These are phyloP conservation scores for Vaccinium vitisidaea DNA, from an alignment of 148 eudicot species.

Conservation along the genomic window DNA sequence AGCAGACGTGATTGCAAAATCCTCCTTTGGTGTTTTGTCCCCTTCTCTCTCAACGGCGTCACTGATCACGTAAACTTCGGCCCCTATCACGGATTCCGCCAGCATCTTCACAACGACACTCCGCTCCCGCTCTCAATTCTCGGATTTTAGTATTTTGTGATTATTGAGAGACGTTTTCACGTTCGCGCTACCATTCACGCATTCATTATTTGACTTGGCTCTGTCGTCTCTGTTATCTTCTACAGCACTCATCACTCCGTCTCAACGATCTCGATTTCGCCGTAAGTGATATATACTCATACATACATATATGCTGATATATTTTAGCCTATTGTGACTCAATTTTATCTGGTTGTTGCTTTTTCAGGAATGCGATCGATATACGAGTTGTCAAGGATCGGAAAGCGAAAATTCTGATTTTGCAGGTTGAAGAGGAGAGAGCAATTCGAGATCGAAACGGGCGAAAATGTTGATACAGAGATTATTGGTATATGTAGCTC, in stretches of 20 bases:
- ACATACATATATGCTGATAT: not conserved
- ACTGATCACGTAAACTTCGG: not conserved
- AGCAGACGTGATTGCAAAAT: conserved; percentile 7
- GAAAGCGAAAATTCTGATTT: not conserved
- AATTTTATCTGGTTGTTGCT: not conserved
- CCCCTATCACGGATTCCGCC: conserved; percentile 10
- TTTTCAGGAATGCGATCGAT: conserved; percentile 4
- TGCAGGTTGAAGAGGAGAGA: not conserved
- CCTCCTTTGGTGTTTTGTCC: conserved; percentile 2
- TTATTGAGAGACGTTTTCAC: no score
- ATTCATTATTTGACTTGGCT: no score
- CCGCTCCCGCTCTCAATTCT: no score
- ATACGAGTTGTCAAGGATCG: not conserved
- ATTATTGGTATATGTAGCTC: not conserved
- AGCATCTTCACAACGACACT: not conserved
- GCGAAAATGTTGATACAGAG: conserved; percentile 24
- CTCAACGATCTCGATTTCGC: not conserved
- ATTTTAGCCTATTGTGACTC: not conserved
- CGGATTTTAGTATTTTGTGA: no score
- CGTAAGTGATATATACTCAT: not conserved
- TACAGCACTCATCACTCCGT: not conserved
- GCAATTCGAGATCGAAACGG: not conserved
- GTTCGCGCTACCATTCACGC: no score
- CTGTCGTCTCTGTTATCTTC: not conserved
- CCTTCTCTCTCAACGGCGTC: not conserved